These are phyloP conservation scores for Chiua sp. DNA, from an alignment of 1,284 basidiomycete genomes.

Conservation along the genomic window DNA sequence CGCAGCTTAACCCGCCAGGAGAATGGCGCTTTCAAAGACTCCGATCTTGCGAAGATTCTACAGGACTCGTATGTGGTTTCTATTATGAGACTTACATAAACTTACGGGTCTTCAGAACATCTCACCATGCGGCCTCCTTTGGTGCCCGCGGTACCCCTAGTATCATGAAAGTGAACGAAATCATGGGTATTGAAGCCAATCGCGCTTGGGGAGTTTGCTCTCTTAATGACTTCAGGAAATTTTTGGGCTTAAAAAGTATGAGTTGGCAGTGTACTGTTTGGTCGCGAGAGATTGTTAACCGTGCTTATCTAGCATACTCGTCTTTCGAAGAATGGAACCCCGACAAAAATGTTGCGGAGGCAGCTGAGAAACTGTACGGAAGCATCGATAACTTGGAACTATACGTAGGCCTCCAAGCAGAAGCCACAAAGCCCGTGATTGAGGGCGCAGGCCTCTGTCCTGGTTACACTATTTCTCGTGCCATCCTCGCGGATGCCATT, in stretches of 20 bases:
- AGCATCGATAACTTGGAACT: slow-evolving; percentile 83
- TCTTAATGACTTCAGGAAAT: slow-evolving; percentile 86
- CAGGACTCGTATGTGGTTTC: slow-evolving; percentile 61
- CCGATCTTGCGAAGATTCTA: slow-evolving; percentile 71
- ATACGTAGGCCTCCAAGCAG: slow-evolving; percentile 76
- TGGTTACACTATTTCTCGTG: slow-evolving; percentile 84
- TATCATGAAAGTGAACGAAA: slow-evolving; percentile 78
- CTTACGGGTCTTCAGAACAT: slow-evolving; percentile 53
- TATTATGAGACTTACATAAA: neutral
- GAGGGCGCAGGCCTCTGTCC: slow-evolving; percentile 85
- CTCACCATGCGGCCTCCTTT: slow-evolving; percentile 78
- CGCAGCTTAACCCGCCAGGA: slow-evolving; percentile 63
- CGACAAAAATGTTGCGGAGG: slow-evolving; percentile 68
- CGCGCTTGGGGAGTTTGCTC: slow-evolving; percentile 85
- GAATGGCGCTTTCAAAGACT: slow-evolving; percentile 70
- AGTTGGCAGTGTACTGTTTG: neutral
- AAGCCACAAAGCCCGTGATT: slow-evolving; percentile 76
- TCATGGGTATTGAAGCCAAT: slow-evolving; percentile 83
- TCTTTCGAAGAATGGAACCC: slow-evolving; percentile 87
- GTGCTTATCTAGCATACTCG: slow-evolving; percentile 50
- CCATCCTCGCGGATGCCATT: slow-evolving; percentile 89
- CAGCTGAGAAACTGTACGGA: slow-evolving; percentile 80
- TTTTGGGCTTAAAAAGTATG: slow-evolving; percentile 76
- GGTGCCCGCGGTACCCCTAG: slow-evolving; percentile 78
- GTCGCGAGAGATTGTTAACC: neutral